Evolutionary conservation across 305 asterid species (phyloP), one percentile per base, ranked within the genome.

Genomic region (Rubia tinctorum): DNA sequence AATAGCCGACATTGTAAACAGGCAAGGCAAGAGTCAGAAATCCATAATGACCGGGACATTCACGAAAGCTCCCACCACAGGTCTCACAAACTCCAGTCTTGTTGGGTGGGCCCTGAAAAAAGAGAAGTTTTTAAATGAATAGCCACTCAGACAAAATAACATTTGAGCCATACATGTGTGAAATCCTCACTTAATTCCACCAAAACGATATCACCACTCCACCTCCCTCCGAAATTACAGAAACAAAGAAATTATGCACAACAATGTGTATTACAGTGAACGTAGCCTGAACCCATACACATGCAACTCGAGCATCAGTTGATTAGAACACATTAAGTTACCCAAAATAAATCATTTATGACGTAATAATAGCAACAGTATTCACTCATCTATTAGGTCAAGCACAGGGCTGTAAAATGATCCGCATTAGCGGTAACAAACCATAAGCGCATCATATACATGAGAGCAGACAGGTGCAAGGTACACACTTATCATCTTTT

Each of bases 31-130:
- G 96, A 70, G 73, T 75, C 89, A 94, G 78, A 81, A 84, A 86
- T 75, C 97, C 98, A 73, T 75, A 86, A 76, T 94, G 98, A 70
- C 98, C 98, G 15, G 98, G 97, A 77, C 98, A 94, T 23, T 88
- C 85, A 12, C 45, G 51, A 74, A 86, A 88, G 22, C 68, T 79
- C 73, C 96, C 97, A 49, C 75, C 39, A 79, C 98, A 94, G 53
- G 98, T 91, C 73, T 79, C 78, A 76, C 98, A 94, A 34, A 13
- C 0, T 1, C 87, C 82, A 40, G 22, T 37, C 88, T 91, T 94
- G 87, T 88, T 87, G 75, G 96, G 80, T 67, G 98, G 96, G 17
- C 98, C 98, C 97, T 93, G 88, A 76, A 82, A 86, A 68, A 76
- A 73, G 30, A 7, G 69, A n/a, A n/a, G 14, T 27, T 43, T 66